phyloP scores from a whole-genome alignment of 805 yeast species.

The Clavispora vitiphila region DNA sequence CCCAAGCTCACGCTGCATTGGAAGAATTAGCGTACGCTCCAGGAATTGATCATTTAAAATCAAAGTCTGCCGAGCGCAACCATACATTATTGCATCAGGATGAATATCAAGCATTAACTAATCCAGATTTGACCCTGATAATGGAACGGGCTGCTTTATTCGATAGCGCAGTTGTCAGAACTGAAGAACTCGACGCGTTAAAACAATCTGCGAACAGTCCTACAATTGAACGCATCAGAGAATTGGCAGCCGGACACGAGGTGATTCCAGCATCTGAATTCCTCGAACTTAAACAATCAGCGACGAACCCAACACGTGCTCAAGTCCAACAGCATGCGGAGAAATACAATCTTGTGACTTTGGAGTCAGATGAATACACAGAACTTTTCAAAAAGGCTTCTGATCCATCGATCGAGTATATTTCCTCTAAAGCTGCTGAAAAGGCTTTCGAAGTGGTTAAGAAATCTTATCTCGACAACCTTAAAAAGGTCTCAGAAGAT shows the following conservation, averaged over 20 bases:
- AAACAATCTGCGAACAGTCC: constrained; percentile 10
- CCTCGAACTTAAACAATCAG: constrained; percentile 9
- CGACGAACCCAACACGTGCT: constrained; percentile 19
- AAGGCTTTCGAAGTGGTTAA: constrained; percentile 7
- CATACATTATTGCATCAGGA: constrained; percentile 8
- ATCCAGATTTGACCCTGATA: constrained; percentile 1
- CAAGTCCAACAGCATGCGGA: constrained; percentile 34
- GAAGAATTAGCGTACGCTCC: constrained; percentile 16
- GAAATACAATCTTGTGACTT: constrained; percentile 25
- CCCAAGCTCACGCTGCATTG: constrained; percentile 3
- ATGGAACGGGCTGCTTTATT: not conserved
- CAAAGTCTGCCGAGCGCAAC: constrained; percentile 9
- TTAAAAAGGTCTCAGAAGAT: constrained; percentile 1
- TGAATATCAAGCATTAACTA: constrained; percentile 4
- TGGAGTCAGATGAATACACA: constrained; percentile 29
- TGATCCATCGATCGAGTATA: constrained; percentile 23
- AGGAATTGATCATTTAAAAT: constrained; percentile 15
- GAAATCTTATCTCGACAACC: constrained; percentile 1
- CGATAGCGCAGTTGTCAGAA: constrained; percentile 3
- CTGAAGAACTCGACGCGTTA: constrained; percentile 3
- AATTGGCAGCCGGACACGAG: constrained; percentile 15
- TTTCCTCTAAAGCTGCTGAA: constrained; percentile 12
- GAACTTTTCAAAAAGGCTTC: constrained; percentile 25
- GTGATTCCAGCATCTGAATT: constrained; percentile 15
- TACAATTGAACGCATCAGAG: constrained; percentile 10